These are phyloP conservation scores for Penicillium flavigenum DNA, from an alignment of 495 filamentous ascomycete species.

Conservation along the genomic window DNA sequence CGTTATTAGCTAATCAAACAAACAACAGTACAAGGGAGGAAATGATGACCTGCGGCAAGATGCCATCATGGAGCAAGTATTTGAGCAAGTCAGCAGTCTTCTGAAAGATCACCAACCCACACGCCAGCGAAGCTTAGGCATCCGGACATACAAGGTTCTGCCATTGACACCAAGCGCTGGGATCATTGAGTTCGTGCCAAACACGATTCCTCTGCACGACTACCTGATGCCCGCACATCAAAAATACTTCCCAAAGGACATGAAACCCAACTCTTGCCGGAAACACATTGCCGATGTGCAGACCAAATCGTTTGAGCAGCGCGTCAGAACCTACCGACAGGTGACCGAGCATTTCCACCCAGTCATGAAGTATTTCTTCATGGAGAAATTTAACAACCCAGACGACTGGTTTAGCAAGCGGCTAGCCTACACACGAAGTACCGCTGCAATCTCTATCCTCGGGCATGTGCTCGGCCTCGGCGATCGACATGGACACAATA, in stretches of 20 bases:
- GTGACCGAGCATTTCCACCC: constrained; percentile 81
- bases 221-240: constrained; percentile 89
- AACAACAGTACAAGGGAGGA: constrained; percentile 75
- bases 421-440: constrained; percentile 86
- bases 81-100: constrained; percentile 88
- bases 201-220: constrained; percentile 87
- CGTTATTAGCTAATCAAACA: constrained; percentile 8
- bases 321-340: constrained; percentile 69
- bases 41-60: constrained; percentile 98
- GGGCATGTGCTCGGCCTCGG: constrained; percentile 94
- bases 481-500: constrained; percentile 95
- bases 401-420: constrained; percentile 92
- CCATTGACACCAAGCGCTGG: constrained; percentile 80
- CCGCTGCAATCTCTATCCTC: constrained; percentile 91
- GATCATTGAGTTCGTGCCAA: constrained; percentile 94
- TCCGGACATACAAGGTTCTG: constrained; percentile 94
- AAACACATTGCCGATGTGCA: constrained; percentile 74
- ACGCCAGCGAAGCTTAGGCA: constrained; percentile 79
- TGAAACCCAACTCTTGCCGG: constrained; percentile 69
- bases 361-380: constrained; percentile 96
- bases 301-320: constrained; percentile 61
- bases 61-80: constrained; percentile 99
- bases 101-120: constrained; percentile 82
- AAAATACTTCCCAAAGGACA: constrained; percentile 79
- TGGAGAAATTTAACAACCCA: constrained; percentile 89